Evolutionary conservation across 768 basidiomycete genomes (phyloP).

Genomic region (Mycena alexandri): DNA sequence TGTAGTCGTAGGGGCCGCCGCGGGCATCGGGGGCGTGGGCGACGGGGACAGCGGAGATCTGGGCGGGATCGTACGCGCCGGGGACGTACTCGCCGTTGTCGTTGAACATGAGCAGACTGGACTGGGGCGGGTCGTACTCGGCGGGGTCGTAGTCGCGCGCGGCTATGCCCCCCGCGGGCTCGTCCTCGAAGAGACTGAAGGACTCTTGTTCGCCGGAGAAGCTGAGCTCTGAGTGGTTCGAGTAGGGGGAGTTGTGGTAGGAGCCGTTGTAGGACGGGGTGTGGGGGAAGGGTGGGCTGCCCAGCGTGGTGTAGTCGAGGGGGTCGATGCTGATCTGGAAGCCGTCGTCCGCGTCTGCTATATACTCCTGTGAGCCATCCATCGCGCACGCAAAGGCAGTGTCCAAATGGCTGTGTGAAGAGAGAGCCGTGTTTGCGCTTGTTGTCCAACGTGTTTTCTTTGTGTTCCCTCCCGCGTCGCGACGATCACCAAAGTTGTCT

Average conservation of each 20-base stretch:
- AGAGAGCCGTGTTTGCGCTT: conserved; percentile 1
- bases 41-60: conserved; percentile 48
- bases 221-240: conserved; percentile 74
- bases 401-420: conserved; percentile 25
- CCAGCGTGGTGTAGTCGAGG: conserved; percentile 36
- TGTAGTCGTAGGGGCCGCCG: conserved; percentile 67
- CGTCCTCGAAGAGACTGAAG: conserved; percentile 65
- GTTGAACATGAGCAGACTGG: conserved; percentile 70
- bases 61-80: conserved; percentile 57
- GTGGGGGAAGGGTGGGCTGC: conserved; percentile 53
- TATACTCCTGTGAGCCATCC: conserved; percentile 33
- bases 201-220: conserved; percentile 62
- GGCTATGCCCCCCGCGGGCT: conserved; percentile 44
- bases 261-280: conserved; percentile 74
- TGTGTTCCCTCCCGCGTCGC: neutral
- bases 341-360: conserved; percentile 42
- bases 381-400: conserved; percentile 29
- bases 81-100: conserved; percentile 60
- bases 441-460: neutral
- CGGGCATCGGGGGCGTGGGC: conserved; percentile 53
- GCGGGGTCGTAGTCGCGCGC: conserved; percentile 76
- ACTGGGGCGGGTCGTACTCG: conserved; percentile 75
- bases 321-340: conserved; percentile 39
- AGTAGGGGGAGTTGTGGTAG: conserved; percentile 80
- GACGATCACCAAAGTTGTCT: conserved; percentile 21